Conservation (phyloP, 2,329 filamentous ascomycete genomes). For the Venturia oleaginea region DNA sequence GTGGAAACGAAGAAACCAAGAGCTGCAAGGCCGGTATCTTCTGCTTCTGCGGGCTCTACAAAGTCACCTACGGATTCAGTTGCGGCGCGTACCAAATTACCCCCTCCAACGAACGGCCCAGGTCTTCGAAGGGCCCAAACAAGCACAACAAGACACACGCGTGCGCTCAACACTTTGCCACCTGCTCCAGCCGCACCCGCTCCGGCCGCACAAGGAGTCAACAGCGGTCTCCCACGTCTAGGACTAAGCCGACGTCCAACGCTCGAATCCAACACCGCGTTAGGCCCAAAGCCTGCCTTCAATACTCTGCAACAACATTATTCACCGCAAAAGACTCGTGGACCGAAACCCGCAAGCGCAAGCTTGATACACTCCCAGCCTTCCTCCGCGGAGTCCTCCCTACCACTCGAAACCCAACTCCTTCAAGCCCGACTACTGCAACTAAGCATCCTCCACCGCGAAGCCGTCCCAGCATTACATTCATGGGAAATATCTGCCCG, state of each 20-base stretch:
- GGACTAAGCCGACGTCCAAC: constrained; percentile 6
- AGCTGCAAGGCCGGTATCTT: background rate
- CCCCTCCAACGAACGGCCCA: background rate
- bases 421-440: constrained; percentile 32
- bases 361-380: constrained; percentile 13
- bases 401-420: constrained; percentile 20
- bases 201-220: background rate
- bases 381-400: background rate
- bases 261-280: background rate
- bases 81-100: background rate
- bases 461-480: constrained; percentile 19
- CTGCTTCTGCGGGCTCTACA: background rate
- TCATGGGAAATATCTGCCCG: constrained; percentile 28
- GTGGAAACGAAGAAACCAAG: background rate
- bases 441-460: constrained; percentile 27
- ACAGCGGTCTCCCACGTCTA: background rate
- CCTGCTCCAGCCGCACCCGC: background rate
- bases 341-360: constrained; percentile 13
- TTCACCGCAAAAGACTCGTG: constrained; percentile 12
- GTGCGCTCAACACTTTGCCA: constrained; percentile 3
- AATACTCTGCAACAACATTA: constrained; percentile 14
- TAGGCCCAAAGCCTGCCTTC: constrained; percentile 8
- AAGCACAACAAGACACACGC: constrained; percentile 8
- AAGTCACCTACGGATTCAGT: background rate
- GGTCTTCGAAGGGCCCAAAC: background rate